Base-by-base conservation (phyloP, 495 filamentous ascomycete genomes). In the Articulospora tetracladia region DNA sequence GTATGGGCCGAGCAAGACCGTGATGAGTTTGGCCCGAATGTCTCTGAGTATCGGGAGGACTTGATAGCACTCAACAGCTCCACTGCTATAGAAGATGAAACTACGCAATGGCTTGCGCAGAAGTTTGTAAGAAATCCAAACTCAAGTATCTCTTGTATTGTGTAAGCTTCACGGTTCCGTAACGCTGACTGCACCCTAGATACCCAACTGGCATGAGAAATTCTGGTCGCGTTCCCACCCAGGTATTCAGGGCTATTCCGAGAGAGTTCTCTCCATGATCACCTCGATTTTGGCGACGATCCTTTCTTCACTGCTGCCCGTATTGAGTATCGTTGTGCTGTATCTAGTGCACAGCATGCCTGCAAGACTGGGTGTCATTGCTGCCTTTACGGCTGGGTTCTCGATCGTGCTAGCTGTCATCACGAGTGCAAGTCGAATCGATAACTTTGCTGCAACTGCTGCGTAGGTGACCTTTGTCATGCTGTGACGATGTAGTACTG, bases 361-460 rank as follows among this genome's bases (percentile, higher is more conserved):
- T 15, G 24, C 46, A 0, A 59, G 66, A 25, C 56, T 73, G 15
- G 62, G 60, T 2, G 55, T 68, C 8, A 64, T 71, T 46, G 58
- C 60, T 1, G 19, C 58, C 15, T 68, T 68, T 47, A 62, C 70
- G 0, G 62, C 64, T 0, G 54, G 30, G 8, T 73, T 72, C 59
- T 55, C 70, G 23, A 36, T 66, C 1, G 62, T 58, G 4, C 27
- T 73, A 1, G 50, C 63, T 13, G 46, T 66, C 3, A 65, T 72
- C 53, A 70, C 67, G n/a, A 68, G 63, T n/a, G 66, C 68, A 2
- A 58, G 58, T 25, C 56, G 44, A 44, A 59, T 69, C 22, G 68
- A 70, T 55, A 56, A 69, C 24, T 73, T 73, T 59, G 68, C 63
- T 15, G 73, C 71, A 0, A 68, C 66, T 22, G 63, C 63, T 0